These are phyloP conservation scores for Corynascus novoguineensis DNA, from an alignment of 495 filamentous ascomycete species.

Conservation along the genomic window DNA sequence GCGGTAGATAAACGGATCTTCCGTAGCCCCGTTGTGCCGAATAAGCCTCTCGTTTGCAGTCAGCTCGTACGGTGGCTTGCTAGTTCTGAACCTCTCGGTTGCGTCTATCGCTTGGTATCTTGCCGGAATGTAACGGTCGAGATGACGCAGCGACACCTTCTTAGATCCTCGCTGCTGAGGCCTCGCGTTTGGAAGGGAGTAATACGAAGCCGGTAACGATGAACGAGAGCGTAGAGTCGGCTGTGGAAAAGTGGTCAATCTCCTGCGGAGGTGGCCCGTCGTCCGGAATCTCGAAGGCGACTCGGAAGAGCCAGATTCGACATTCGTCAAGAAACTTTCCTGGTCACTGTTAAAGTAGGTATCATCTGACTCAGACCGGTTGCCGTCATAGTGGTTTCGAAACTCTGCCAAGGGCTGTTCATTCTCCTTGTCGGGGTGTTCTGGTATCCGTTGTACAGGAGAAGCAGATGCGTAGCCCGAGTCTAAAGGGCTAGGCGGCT, in stretches of 20 bases:
- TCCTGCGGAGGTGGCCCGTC: not conserved
- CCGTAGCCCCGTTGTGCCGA: conserved; percentile 49
- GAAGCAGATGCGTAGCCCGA: conserved; percentile 27
- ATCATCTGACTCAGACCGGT: conserved; percentile 25
- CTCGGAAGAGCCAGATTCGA: not conserved
- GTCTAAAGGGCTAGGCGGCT: conserved; percentile 19
- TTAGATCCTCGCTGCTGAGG: conserved; percentile 18
- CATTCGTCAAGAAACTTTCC: not conserved
- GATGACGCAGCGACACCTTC: conserved; percentile 27
- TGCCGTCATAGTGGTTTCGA: conserved; percentile 22
- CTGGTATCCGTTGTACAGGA: conserved; percentile 6
- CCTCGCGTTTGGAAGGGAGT: conserved; percentile 9
- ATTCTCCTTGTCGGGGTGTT: not conserved
- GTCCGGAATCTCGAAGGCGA: not conserved
- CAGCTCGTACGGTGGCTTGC: conserved; percentile 57
- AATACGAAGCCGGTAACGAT: conserved; percentile 18
- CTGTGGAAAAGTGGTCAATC: conserved; percentile 20
- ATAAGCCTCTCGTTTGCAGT: conserved; percentile 56
- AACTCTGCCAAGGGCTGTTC: conserved; percentile 1
- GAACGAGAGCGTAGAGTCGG: conserved; percentile 15
- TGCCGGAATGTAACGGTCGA: conserved; percentile 66
- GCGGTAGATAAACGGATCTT: conserved; percentile 62
- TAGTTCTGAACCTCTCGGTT: conserved; percentile 56
- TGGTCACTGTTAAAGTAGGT: conserved; percentile 14
- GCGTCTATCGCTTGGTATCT: conserved; percentile 39